Evolutionary conservation across 352 stramenopile species (phyloP).

Genomic region (Salisapilia sapeloensis): DNA sequence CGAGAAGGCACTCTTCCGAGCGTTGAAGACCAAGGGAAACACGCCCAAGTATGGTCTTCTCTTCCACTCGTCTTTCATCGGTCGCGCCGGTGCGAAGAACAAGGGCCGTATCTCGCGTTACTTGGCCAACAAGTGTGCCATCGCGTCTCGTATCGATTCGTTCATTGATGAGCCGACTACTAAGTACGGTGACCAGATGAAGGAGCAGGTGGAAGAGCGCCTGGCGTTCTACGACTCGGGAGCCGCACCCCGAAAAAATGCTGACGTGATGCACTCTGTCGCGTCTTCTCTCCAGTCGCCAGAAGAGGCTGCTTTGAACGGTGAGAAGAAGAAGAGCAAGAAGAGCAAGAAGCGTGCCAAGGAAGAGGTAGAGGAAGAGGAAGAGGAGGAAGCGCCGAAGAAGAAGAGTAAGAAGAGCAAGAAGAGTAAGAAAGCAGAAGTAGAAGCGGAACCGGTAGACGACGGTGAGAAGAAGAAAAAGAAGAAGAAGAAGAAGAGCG

Average conservation of each 20-base stretch:
- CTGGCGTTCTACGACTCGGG: conserved; percentile 99
- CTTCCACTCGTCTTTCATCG: conserved; percentile 99
- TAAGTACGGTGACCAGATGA: conserved; percentile 97
- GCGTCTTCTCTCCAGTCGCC: conserved; percentile 76
- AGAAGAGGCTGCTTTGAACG: conserved; percentile 19
- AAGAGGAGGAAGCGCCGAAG: conserved; percentile 40
- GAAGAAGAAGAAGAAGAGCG: conserved; percentile 9
- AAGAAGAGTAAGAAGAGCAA: conserved; percentile 67
- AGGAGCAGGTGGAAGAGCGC: conserved; percentile 98
- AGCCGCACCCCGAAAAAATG: conserved; percentile 94
- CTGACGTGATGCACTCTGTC: conserved; percentile 97
- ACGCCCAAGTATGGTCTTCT: conserved; percentile 99
- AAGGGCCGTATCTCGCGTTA: conserved; percentile 99
- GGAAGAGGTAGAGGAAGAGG: conserved; percentile 40
- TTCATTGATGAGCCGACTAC: conserved; percentile 93
- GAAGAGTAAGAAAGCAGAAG: conserved; percentile 39
- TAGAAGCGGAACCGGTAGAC: neutral
- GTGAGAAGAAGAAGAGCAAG: conserved; percentile 54
- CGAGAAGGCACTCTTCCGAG: conserved; percentile 99
- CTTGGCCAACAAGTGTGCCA: conserved; percentile 99
- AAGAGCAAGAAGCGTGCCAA: conserved; percentile 71
- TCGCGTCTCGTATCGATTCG: conserved; percentile 98
- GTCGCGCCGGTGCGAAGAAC: conserved; percentile 97
- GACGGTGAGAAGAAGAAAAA: conserved; percentile 23
- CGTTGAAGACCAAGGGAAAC: conserved; percentile 99